Evolutionary conservation across 768 basidiomycete species (phyloP), one percentile per base, ranked within the genome.

Genomic region (Scleroderma citrinum): DNA sequence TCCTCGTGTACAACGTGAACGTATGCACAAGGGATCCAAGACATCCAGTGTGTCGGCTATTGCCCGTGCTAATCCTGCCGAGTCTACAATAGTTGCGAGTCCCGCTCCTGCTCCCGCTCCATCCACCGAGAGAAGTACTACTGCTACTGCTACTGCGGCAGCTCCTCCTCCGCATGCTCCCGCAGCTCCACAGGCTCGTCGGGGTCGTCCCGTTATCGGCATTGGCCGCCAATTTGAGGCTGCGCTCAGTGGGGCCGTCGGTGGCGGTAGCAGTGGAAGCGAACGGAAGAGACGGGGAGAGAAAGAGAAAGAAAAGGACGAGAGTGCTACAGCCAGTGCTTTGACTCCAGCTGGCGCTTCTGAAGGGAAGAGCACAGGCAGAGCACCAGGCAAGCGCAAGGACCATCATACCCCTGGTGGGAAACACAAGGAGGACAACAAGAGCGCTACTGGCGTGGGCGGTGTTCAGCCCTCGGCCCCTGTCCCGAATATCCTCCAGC

Each of bases 181-280:
- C 7, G 46, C 59, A 12, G 5, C 29, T 19, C 29, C 43, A 16
- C 43, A 44, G 2, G 41, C 71, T 2, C 74, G 78, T 20, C 73
- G 80, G 29, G 54, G 63, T 5, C 77, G 85, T 6, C 83, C 83
- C 1, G 71, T 83, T 10, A 66, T 87, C 29, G 83, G 84, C 0
- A 60, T 84, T 7, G 82, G 74, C 0, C 73, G 85, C 12, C 83
- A 87, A 13, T 83, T 89, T 46, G 85, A 87, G 56, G 85, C 80
- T 7, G 87, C 87, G 7, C 64, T 89, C 24, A 86, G 65, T 49
- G 80, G 83, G 0, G 79, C 80, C 1, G 63, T 72, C n/a, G 59
- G 52, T 3, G 50, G 61, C 2, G 56, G 60, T 11, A 8, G 26
- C 26, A 8, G 26, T 8, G 53, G n/a, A n/a, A n/a, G 60, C 30